Evolutionary conservation across 345 rosid species (phyloP).

Genomic region (Barbarea vulgaris): DNA sequence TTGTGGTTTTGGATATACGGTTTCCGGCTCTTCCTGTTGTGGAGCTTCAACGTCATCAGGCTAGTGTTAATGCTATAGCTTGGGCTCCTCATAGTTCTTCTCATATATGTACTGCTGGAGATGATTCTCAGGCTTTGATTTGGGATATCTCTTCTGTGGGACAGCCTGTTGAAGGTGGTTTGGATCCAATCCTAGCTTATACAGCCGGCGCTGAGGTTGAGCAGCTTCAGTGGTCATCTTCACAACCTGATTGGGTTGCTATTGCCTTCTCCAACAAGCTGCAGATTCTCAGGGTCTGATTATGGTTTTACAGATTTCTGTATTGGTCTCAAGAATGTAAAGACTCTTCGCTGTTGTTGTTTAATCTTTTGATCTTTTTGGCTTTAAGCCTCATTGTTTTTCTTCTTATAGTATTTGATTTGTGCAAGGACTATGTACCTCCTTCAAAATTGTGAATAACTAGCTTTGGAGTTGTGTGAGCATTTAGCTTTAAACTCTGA

Average conservation of each 20-base stretch:
- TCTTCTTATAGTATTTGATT: not conserved
- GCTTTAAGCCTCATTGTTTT: not conserved
- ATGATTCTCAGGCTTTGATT: slow-evolving; percentile 90
- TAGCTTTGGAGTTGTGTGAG: not conserved
- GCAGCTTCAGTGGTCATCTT: slow-evolving; percentile 94
- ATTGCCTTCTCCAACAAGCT: slow-evolving; percentile 92
- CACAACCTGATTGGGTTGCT: slow-evolving; percentile 98
- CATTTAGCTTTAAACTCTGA: not conserved
- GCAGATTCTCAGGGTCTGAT: slow-evolving; percentile 92
- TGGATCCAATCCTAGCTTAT: slow-evolving; percentile 85
- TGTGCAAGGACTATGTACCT: slow-evolving; percentile 4
- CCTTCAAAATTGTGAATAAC: slow-evolving; percentile 8
- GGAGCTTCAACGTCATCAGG: slow-evolving; percentile 86
- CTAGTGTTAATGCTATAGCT: slow-evolving; percentile 83
- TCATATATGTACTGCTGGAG: slow-evolving; percentile 89
- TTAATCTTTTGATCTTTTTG: slow-evolving; percentile 14
- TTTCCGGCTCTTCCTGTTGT: slow-evolving; percentile 86
- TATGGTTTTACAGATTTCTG: not conserved
- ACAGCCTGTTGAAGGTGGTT: slow-evolving; percentile 85
- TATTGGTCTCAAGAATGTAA: slow-evolving; percentile 10
- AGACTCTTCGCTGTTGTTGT: not conserved
- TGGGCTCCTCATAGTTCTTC: slow-evolving; percentile 97
- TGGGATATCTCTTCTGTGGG: slow-evolving; percentile 91
- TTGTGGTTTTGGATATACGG: slow-evolving; percentile 82
- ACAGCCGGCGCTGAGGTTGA: slow-evolving; percentile 89